Evolutionary conservation across 202 grass and related monocot genomes (phyloP).

Genomic region (Schoenoplectus tabernaemontani): DNA sequence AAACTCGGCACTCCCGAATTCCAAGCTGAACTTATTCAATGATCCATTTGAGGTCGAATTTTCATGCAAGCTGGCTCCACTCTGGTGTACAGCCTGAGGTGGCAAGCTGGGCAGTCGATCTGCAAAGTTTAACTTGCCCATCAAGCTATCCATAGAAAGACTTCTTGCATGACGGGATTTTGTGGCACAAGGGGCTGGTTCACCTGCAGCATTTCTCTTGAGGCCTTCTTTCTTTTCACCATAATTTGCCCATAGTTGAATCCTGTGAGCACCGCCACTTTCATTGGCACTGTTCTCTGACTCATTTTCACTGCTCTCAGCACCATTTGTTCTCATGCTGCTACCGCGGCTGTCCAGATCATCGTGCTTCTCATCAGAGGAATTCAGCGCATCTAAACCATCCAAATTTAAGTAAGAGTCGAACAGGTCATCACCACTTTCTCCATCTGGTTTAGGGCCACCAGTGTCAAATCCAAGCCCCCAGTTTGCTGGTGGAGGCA

Average conservation of each 20-base stretch:
- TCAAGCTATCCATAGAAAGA: constrained; percentile 82
- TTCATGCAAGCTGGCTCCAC: neutral
- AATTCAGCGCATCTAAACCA: constrained; percentile 54
- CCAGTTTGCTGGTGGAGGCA: constrained; percentile 39
- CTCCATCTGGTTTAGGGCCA: constrained; percentile 15
- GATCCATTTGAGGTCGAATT: neutral
- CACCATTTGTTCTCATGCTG: constrained; percentile 67
- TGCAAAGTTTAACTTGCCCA: constrained; percentile 60
- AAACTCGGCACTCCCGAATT: constrained; percentile 79
- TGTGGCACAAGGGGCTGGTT: constrained; percentile 3
- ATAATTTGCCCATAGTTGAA: constrained; percentile 29
- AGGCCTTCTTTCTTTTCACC: constrained; percentile 35
- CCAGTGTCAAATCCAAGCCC: constrained; percentile 6
- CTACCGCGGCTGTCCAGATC: constrained; percentile 55
- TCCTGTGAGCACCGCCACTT: constrained; percentile 22
- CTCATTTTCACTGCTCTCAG: constrained; percentile 81
- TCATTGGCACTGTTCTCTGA: constrained; percentile 48
- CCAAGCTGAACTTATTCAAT: constrained; percentile 45
- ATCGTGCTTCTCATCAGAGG: constrained; percentile 57
- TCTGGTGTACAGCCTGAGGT: neutral
- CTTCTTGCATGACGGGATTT: constrained; percentile 51
- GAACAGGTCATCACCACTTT: constrained; percentile 53
- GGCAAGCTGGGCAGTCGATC: constrained; percentile 9
- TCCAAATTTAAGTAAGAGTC: constrained; percentile 80
- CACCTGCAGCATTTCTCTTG: constrained; percentile 37